Evolutionary conservation across 2,329 filamentous ascomycete genomes (phyloP).

Genomic region (Cercospora janseana): DNA sequence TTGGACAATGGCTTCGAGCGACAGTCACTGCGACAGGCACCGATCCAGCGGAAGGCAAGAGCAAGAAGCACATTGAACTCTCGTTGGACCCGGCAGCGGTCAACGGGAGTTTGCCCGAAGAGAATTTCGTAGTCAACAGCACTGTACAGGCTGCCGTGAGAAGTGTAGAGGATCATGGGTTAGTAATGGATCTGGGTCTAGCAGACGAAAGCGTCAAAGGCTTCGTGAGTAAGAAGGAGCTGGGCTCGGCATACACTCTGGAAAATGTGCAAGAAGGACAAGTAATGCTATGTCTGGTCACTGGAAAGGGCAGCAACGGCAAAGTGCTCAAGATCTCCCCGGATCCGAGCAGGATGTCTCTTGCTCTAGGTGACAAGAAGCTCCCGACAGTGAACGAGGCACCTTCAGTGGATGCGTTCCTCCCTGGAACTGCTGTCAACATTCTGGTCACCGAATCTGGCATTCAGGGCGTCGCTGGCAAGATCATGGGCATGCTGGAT

Average conservation of each 20-base stretch:
- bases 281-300: constrained; percentile 80
- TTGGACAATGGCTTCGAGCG: constrained; percentile 86
- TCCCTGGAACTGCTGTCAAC: constrained; percentile 88
- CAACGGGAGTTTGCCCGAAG: constrained; percentile 70
- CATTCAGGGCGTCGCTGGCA: constrained; percentile 74
- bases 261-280: constrained; percentile 74
- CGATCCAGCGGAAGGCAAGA: constrained; percentile 59
- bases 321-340: constrained; percentile 86
- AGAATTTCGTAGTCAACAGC: constrained; percentile 70
- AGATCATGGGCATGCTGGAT: constrained; percentile 87
- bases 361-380: constrained; percentile 23
- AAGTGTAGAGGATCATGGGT: constrained; percentile 94
- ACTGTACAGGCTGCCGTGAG: constrained; percentile 83
- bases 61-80: constrained; percentile 80
- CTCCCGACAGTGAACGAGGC: constrained; percentile 61
- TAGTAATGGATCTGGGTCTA: constrained; percentile 88
- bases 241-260: constrained; percentile 65
- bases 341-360: constrained; percentile 52
- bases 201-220: constrained; percentile 66
- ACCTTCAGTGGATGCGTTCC: constrained; percentile 82
- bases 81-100: constrained; percentile 75
- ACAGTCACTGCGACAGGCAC: constrained; percentile 77
- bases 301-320: constrained; percentile 69
- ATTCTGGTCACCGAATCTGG: constrained; percentile 76
- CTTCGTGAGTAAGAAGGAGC: constrained; percentile 81